These are phyloP conservation scores for Diaporthe citri DNA, from an alignment of 2,329 filamentous ascomycete species.

Conservation along the genomic window DNA sequence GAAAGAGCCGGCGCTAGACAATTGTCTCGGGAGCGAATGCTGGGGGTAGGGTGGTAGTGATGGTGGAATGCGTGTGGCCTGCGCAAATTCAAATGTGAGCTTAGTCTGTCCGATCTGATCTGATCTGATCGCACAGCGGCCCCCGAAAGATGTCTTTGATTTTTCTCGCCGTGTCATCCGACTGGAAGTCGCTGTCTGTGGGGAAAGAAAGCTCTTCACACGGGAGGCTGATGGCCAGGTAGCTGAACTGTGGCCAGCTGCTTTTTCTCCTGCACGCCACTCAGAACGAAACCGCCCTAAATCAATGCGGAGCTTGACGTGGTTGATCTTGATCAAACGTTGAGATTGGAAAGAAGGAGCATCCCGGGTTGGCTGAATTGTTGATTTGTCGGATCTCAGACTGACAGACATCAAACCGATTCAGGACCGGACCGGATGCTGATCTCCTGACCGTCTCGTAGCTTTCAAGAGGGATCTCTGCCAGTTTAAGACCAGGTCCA, in stretches of 20 bases:
- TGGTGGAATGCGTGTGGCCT: slow-evolving; percentile 18
- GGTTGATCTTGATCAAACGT: slow-evolving; percentile 16
- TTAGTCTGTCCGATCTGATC: slow-evolving; percentile 31
- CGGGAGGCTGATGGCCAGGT: slow-evolving; percentile 31
- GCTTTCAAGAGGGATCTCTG: slow-evolving; percentile 31
- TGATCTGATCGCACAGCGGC: slow-evolving; percentile 35
- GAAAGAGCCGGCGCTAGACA: slow-evolving; percentile 48
- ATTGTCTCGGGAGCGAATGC: slow-evolving; percentile 51
- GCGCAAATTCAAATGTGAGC: slow-evolving; percentile 43
- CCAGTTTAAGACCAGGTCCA: slow-evolving; percentile 37
- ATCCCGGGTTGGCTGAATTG: slow-evolving; percentile 11
- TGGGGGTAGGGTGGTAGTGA: slow-evolving; percentile 15
- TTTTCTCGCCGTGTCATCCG: slow-evolving; percentile 32
- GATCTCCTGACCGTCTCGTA: slow-evolving; percentile 16
- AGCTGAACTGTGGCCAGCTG: slow-evolving; percentile 37
- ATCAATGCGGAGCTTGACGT: slow-evolving; percentile 17
- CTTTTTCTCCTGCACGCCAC: slow-evolving; percentile 36
- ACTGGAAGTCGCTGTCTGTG: slow-evolving; percentile 33
- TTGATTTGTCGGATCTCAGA: slow-evolving; percentile 25
- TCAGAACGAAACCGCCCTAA: slow-evolving; percentile 25
- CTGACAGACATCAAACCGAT: slow-evolving; percentile 20
- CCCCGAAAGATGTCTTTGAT: slow-evolving; percentile 38
- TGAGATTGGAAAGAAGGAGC: slow-evolving; percentile 13
- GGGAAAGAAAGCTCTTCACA: slow-evolving; percentile 21
- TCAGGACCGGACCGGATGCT: slow-evolving; percentile 13